Evolutionary conservation across 345 rosid species (phyloP), one percentile per base, ranked within the genome.

Genomic region (Eucalyptus pumila): DNA sequence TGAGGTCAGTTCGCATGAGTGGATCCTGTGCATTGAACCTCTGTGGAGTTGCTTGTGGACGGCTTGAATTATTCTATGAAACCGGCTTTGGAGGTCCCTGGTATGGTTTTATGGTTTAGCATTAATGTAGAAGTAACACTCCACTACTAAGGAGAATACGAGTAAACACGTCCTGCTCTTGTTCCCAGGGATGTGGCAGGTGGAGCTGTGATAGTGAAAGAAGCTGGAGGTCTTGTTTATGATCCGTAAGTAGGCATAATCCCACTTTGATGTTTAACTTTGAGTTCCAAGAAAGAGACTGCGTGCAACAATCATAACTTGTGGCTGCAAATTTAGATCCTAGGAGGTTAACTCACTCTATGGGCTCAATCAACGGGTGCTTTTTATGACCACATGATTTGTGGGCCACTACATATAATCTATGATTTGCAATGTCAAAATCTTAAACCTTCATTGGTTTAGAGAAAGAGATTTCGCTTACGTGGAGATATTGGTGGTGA

Each of bases 11-110:
- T 86, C 94, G 99, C 90, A 96, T 97, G 98, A 92, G 94, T 80
- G 99, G 99, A 81, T 98, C 99, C 6, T 98, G 99, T 86, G 99
- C 99, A 58, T 90, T 97, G 90, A 93, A 98, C 94, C 99, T 97
- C 40, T 98, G 99, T 51, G 97, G 98, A 51, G 88, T 98, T n/a
- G 99, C 99, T 0, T 95, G 98, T 88, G 98, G 99, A 89, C 95
- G 99, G 90, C 93, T 91, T 80, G 99, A 97, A 91, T 91, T 98
- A 89, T 96, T 98, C 91, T 97, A 96, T 86, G 95, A 94, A 93
- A 45, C 93, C 23, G 99, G 99, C 86, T 97, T 90, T 34, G 99
- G 99, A 34, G 99, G 99, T 88, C 98, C 99, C 89, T 98, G 99
- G 99, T 97, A 93, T 30, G 90, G 47, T 45, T 37, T 87, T 83